These are phyloP conservation scores for Tetracentron sinense DNA, from an alignment of 164 flowering plant species.

Conservation along the genomic window DNA sequence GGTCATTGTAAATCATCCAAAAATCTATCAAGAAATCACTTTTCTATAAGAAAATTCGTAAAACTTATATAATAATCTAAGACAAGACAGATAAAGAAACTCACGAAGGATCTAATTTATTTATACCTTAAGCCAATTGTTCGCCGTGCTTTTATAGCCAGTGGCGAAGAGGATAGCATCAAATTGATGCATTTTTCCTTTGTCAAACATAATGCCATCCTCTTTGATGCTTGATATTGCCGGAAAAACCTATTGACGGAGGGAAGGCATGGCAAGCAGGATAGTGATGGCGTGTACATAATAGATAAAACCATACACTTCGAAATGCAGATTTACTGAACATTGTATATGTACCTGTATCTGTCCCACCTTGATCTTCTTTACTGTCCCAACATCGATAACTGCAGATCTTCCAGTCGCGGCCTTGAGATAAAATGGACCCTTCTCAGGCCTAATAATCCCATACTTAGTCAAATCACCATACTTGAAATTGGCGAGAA, in stretches of 20 bases:
- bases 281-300: too few species aligned
- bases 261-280: too few species aligned
- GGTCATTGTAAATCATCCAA: too few species aligned
- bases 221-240: slow-evolving; percentile 17
- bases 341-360: slow-evolving; percentile 23
- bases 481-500: slow-evolving; percentile 6
- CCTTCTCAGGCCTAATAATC: slow-evolving; percentile 20
- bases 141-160: slow-evolving; percentile 35
- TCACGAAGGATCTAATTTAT: background rate
- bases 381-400: slow-evolving; percentile 29
- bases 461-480: slow-evolving; percentile 36
- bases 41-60: too few species aligned
- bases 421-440: slow-evolving; percentile 29
- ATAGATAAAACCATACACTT: background rate
- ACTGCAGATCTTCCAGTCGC: slow-evolving; percentile 18
- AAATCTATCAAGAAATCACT: too few species aligned
- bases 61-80: background rate
- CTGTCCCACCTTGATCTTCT: slow-evolving; percentile 13
- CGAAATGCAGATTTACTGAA: background rate
- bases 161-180: slow-evolving; percentile 52
- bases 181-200: slow-evolving; percentile 16
- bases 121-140: slow-evolving; percentile 51
- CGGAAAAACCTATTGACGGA: slow-evolving; percentile 26
- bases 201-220: slow-evolving; percentile 11
- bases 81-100: background rate